A percentile compares a stretch with the other conserved stretches of the same genome.
These are phyloP conservation scores for Cutaneotrichosporon mucoides DNA, from an alignment of 1,284 basidiomycete genomes.

Conservation along the genomic window DNA sequence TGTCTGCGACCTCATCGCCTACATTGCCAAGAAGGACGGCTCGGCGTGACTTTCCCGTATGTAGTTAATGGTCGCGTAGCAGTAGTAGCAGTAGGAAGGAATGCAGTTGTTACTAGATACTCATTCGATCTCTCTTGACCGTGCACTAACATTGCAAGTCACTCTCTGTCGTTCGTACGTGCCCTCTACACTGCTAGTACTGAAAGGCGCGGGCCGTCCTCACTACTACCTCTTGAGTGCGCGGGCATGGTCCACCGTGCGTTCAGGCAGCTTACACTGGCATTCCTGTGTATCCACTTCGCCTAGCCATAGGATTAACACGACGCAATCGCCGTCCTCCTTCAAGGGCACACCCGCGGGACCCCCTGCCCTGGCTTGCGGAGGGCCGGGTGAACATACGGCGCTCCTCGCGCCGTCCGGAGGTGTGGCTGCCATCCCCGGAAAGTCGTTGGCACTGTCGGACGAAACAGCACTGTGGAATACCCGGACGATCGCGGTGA, in stretches of 20 bases:
- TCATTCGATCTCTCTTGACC: background rate
- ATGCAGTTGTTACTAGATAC: conserved; percentile 4
- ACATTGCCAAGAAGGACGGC: conserved; percentile 57
- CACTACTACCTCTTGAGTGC: no score
- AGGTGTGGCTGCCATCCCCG: background rate
- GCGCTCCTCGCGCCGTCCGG: background rate
- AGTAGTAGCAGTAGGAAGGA: background rate
- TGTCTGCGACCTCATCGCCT: conserved; percentile 85
- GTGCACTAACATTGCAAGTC: no score
- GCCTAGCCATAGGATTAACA: no score
- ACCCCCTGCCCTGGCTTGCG: no score
- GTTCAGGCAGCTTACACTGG: no score
- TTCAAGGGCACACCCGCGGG: no score
- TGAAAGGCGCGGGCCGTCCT: no score
- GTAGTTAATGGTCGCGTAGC: background rate
- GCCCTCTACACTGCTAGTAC: no score
- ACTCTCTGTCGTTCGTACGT: no score
- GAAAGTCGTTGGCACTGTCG: background rate
- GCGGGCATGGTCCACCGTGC: no score
- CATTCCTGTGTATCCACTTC: no score
- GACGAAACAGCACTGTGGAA: background rate
- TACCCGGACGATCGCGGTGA: background rate
- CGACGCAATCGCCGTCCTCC: no score
- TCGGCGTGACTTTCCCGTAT: conserved; percentile 5
- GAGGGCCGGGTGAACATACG: background rate